These are phyloP conservation scores for Scortechinia acanthostroma DNA, from an alignment of 2,329 filamentous ascomycete genomes.

Conservation along the genomic window DNA sequence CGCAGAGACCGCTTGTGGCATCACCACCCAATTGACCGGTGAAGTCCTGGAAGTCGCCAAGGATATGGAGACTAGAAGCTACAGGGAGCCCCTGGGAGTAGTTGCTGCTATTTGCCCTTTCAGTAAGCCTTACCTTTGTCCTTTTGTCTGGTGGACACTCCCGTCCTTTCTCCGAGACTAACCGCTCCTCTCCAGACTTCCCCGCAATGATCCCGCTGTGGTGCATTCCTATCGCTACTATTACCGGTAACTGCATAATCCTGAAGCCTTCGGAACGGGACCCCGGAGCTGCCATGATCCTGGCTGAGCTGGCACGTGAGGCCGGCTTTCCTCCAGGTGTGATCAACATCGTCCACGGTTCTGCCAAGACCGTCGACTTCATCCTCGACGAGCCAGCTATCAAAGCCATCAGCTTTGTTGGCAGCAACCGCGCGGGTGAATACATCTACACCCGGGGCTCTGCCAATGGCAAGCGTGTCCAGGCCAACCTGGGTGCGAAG, in stretches of 20 bases:
- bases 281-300: constrained; percentile 59
- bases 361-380: constrained; percentile 60
- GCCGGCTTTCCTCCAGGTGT: constrained; percentile 60
- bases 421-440: constrained; percentile 61
- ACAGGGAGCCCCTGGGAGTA: constrained; percentile 57
- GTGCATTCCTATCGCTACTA: constrained; percentile 57
- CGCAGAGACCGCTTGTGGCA: constrained; percentile 60
- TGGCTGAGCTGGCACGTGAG: constrained; percentile 34
- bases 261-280: constrained; percentile 63
- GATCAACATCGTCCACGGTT: constrained; percentile 60
- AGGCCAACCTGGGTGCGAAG: constrained; percentile 65
- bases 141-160: too few species aligned
- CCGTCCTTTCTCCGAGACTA: constrained; percentile 7
- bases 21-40: constrained; percentile 57
- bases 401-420: constrained; percentile 65
- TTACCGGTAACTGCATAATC: constrained; percentile 58
- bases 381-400: constrained; percentile 63
- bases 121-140: constrained; percentile 37
- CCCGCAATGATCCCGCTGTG: constrained; percentile 67
- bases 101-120: constrained; percentile 62
- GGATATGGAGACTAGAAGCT: constrained; percentile 64
- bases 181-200: constrained; percentile 38
- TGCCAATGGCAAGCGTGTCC: constrained; percentile 65
- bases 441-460: constrained; percentile 63
- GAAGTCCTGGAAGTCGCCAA: constrained; percentile 65